Conservation (phyloP, 73 alveolate species). For the Chromera velia region DNA sequence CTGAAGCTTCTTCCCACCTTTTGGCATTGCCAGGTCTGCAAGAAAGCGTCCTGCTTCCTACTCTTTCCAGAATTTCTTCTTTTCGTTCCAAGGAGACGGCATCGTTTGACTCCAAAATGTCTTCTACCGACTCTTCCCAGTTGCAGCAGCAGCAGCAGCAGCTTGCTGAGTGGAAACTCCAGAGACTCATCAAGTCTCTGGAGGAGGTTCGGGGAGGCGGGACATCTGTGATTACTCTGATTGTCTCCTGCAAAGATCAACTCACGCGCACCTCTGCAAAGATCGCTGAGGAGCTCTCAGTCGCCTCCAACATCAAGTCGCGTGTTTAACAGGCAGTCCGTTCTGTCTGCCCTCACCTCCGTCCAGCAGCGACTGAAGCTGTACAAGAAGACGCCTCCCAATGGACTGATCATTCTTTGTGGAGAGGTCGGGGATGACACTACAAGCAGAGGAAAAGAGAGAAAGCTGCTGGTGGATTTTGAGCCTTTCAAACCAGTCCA, state of each 20-base stretch:
- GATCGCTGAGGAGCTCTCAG: background rate
- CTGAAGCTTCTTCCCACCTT: too few relatives aligned
- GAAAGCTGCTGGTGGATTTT: background rate
- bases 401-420: background rate
- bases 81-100: too few relatives aligned
- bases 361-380: background rate
- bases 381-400: constrained; percentile 1
- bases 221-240: constrained; percentile 1
- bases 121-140: too few relatives aligned
- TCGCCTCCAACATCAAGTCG: background rate
- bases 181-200: background rate
- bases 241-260: background rate
- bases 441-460: background rate
- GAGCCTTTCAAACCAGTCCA: background rate
- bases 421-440: background rate
- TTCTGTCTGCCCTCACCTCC: background rate
- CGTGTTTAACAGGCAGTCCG: background rate
- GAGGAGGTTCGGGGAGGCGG: background rate
- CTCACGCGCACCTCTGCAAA: background rate
- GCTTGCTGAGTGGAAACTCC: too few relatives aligned
- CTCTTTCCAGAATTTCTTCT: too few relatives aligned
- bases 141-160: too few relatives aligned
- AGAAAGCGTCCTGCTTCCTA: too few relatives aligned
- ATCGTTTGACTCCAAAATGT: too few relatives aligned
- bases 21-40: too few relatives aligned